Evolutionary conservation across 1,284 basidiomycete species (phyloP), one percentile per base, ranked within the genome.

Genomic region (Ceratobasidium papillatum): DNA sequence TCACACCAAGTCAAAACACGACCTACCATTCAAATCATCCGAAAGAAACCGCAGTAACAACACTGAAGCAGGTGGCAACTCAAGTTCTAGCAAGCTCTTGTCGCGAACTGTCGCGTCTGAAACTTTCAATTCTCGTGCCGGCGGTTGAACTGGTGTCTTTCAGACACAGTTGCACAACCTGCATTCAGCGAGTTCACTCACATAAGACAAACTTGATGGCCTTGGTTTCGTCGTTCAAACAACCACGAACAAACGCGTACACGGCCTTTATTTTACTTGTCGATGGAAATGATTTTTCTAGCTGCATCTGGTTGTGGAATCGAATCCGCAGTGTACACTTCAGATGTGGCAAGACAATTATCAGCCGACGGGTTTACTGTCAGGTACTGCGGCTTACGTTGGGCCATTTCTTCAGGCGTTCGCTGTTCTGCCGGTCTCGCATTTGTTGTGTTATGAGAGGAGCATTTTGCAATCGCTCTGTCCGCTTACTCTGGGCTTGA

Each of bases 321-420:
- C 88, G 88, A 77, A 97, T 83, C 25, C 95, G 89, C 77, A 97
- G 92, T 0, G 86, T 91, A 1, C 93, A 93, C 91, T 95, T 77
- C 11, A 9, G 75, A 47, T 64, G 52, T 11, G 65, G 30, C 62
- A 9, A 22, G 59, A 22, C 4, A 0, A 36, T 58, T 19, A 63
- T 52, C 19, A 22, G 54, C n/a, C 52, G 19, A 52, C 34, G 38
- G 62, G 3, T 27, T 56, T 36, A 45, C 38, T 17, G 12, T n/a
- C n/a, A n/a, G n/a, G 17, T 34, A 22, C 32, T n/a, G 41, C 64
- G 12, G 81, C 88, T 77, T 77, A 94, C 92, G 71, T 86, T 88
- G 2, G 93, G 92, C 88, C 90, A 95, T 79, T 88, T 86, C 74
- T 89, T 87, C 47, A 84, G 85, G 79, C 88, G 90, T 30, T 85